Evolutionary conservation across 2,329 filamentous ascomycete species (phyloP).

Genomic region (Keithomyces neogunnii): DNA sequence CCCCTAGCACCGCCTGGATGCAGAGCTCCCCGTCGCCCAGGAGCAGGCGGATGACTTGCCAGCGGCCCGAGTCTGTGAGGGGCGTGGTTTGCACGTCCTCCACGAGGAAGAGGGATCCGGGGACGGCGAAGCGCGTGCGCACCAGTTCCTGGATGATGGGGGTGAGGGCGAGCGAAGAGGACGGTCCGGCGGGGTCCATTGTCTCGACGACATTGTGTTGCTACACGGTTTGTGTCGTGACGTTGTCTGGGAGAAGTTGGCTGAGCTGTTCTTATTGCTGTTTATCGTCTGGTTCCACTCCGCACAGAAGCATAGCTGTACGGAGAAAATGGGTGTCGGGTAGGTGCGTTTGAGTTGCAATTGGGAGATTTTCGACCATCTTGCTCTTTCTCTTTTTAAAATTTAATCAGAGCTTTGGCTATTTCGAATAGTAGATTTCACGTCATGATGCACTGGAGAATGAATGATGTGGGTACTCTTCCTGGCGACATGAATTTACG

Average conservation of each 20-base stretch:
- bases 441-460: no score
- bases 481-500: no score
- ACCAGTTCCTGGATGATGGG: conserved; percentile 41
- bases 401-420: no score
- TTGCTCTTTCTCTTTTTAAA: no score
- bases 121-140: conserved; percentile 37
- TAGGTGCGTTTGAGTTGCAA: no score
- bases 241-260: neutral
- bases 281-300: no score
- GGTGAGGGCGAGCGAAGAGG: conserved; percentile 17
- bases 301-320: no score
- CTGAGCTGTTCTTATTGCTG: no score
- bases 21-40: conserved; percentile 46
- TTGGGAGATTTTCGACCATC: no score
- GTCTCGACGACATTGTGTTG: neutral
- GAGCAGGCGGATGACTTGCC: conserved; percentile 38
- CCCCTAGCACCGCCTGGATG: conserved; percentile 41
- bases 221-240: neutral
- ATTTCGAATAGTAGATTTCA: no score
- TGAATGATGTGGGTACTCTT: no score
- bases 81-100: conserved; percentile 32
- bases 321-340: no score
- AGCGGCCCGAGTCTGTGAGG: conserved; percentile 25
- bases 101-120: conserved; percentile 41
- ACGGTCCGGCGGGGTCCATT: conserved; percentile 11